Evolutionary conservation across 345 rosid species (phyloP), one percentile per base, ranked within the genome.

Genomic region (Schrenkiella parvula): DNA sequence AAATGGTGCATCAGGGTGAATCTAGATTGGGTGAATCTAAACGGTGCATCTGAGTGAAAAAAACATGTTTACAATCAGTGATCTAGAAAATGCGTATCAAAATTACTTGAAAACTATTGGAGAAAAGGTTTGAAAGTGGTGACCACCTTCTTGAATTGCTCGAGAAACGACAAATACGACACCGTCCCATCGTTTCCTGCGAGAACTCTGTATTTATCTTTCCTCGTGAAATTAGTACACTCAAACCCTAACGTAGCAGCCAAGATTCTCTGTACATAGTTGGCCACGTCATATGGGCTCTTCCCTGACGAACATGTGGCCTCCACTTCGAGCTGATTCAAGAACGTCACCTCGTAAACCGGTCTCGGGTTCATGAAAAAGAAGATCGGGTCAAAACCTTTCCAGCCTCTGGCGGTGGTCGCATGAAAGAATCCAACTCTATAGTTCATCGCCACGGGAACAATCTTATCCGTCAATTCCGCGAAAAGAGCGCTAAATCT

Each of bases 281-380:
- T 93, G 0, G 97, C 97, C 34, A 93, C 98, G 22, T 93, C 98
- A 54, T 89, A 88, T 0, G 95, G 96, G 52, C 89, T 89, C 72
- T 89, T 93, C 32, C 98, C 98, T 0, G 98, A 82, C 5, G 96
- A 89, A 43, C 97, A 93, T 0, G 98, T 93, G 0, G 90, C 91
- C 69, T 93, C 97, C 14, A 35, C 75, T 5, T 92, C 96, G 34
- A 93, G 69, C 72, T 90, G 92, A 76, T 83, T 90, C 82, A 93
- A 78, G 83, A 93, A 93, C 14, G 98, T 93, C 12, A 89, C 95
- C 78, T 93, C 97, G 66, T 93, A 91, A 31, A 88, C 67, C 4
- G 96, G 97, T 55, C 95, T 83, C 8, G 98, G 98, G 81, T 93
- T 93, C 97, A 91, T 93, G 81, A 87, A 87, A 85, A 89, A 91